Evolutionary conservation across 345 rosid genomes (phyloP).

Genomic region (Capsella bursapastoris): DNA sequence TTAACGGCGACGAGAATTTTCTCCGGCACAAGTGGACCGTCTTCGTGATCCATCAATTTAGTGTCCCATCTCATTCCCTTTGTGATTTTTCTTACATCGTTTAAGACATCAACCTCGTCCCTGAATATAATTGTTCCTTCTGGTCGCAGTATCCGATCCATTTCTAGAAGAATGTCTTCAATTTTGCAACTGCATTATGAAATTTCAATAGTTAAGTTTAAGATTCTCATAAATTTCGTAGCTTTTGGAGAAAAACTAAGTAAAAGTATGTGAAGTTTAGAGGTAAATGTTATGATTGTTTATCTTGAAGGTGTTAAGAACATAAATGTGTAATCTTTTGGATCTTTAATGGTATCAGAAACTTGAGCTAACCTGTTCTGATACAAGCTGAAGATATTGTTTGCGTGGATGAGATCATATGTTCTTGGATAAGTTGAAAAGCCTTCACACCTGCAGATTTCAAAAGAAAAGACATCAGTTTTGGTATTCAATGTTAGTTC

Average conservation of each 20-base stretch:
- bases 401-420: constrained; percentile 71
- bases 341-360: neutral
- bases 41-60: constrained; percentile 72
- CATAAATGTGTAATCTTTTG: constrained; percentile 3
- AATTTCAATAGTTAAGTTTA: neutral
- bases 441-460: constrained; percentile 70
- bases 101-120: constrained; percentile 55
- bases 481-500: neutral
- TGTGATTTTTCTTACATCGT: constrained; percentile 52
- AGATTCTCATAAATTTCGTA: neutral
- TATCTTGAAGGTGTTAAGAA: neutral
- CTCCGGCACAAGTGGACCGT: constrained; percentile 66
- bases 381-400: constrained; percentile 66
- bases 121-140: constrained; percentile 73
- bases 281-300: too few relatives aligned
- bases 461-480: constrained; percentile 33
- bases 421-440: constrained; percentile 84
- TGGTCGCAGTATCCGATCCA: constrained; percentile 73
- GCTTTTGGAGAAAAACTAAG: neutral
- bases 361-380: constrained; percentile 53
- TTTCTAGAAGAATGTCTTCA: constrained; percentile 67
- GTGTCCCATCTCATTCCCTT: constrained; percentile 66
- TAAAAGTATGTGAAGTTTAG: neutral
- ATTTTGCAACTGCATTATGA: constrained; percentile 53
- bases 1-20: constrained; percentile 65